Evolutionary conservation across 208 protist species (phyloP).

Genomic region (Zelonia costaricensis): DNA sequence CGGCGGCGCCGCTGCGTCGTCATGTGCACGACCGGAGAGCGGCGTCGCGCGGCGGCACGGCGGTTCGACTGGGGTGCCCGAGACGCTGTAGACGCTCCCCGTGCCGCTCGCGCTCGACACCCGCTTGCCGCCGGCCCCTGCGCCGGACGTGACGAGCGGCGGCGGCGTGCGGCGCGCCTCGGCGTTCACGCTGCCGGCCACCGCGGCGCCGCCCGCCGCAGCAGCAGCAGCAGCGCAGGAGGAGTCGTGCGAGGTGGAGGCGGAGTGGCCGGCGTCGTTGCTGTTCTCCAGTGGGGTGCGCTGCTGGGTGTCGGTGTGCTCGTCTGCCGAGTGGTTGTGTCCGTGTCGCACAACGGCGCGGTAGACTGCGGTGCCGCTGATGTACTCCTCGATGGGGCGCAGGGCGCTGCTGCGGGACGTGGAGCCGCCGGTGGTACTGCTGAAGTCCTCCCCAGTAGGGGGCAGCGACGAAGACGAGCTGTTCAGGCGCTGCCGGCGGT

Average conservation of each 20-base stretch:
- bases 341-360: conserved; percentile 12
- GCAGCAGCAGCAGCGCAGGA: not conserved
- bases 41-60: too few relatives aligned
- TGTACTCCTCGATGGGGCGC: conserved; percentile 60
- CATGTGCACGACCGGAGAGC: too few relatives aligned
- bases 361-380: conserved; percentile 52
- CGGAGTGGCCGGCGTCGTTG: too few relatives aligned
- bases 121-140: too few relatives aligned
- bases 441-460: not conserved
- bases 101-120: too few relatives aligned
- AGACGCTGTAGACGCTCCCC: not conserved
- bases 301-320: not conserved
- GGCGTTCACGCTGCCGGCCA: too few relatives aligned
- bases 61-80: not conserved
- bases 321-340: too few relatives aligned
- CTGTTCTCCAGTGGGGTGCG: not conserved
- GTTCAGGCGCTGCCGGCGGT: not conserved
- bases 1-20: too few relatives aligned
- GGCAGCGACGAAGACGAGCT: conserved; percentile 16
- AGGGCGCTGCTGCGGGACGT: not conserved
- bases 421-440: not conserved
- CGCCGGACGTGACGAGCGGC: too few relatives aligned
- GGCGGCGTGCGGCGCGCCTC: not conserved
- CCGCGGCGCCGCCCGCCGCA: not conserved
- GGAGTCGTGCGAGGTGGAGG: not conserved